Evolutionary conservation across 257 asterid genomes (phyloP).

Genomic region (Solanum neorickii): DNA sequence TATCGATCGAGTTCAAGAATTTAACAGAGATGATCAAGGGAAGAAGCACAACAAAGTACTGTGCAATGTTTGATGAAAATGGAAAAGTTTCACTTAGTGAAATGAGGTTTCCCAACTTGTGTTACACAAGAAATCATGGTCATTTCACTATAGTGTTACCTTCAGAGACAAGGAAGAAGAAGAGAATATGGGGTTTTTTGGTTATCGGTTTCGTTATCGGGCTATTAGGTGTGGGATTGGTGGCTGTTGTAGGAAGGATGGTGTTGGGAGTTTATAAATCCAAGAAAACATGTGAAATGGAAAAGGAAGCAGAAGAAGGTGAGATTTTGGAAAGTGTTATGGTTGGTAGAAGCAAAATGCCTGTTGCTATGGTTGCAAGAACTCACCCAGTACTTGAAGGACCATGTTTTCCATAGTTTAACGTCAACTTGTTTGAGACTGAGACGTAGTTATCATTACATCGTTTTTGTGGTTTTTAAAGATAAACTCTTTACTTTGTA

Average conservation of each 20-base stretch:
- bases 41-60: conserved; percentile 11
- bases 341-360: conserved; percentile 61
- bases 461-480: neutral
- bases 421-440: neutral
- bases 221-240: conserved; percentile 22
- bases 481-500: neutral
- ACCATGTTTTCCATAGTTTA: conserved; percentile 26
- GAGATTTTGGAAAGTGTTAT: conserved; percentile 37
- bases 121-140: conserved; percentile 43
- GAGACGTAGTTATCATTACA: neutral
- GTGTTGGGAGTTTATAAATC: conserved; percentile 15
- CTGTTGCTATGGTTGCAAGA: conserved; percentile 53
- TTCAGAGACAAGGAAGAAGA: conserved; percentile 9
- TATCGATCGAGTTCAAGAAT: conserved; percentile 27
- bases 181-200: conserved; percentile 25
- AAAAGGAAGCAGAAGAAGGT: conserved; percentile 54
- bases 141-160: conserved; percentile 47
- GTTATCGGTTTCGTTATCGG: conserved; percentile 43
- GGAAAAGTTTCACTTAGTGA: conserved; percentile 34
- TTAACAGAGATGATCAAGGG: neutral
- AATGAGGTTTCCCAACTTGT: conserved; percentile 16
- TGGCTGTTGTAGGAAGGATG: conserved; percentile 20
- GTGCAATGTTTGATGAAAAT: conserved; percentile 39
- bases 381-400: conserved; percentile 59
- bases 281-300: conserved; percentile 36